Evolutionary conservation across 176 grass and related monocot species (phyloP).

Genomic region (Oryza meridionalis): DNA sequence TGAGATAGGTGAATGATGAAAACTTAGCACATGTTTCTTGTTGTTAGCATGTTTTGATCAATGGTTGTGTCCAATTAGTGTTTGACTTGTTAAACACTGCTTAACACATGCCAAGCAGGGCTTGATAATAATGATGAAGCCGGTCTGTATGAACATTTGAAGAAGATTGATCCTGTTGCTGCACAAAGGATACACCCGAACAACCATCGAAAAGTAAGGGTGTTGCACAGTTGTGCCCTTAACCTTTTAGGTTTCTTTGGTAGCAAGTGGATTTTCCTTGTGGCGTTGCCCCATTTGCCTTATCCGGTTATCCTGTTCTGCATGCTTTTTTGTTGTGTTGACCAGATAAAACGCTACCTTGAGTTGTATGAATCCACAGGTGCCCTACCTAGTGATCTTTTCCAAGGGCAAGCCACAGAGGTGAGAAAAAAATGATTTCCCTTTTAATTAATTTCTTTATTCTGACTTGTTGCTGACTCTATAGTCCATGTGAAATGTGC

Average conservation of each 20-base stretch:
- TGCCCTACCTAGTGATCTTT: constrained; percentile 78
- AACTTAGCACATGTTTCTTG: neutral
- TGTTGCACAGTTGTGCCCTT: neutral
- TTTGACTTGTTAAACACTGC: neutral
- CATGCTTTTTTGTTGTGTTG: constrained; percentile 28
- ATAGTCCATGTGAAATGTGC: neutral
- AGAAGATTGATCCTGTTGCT: constrained; percentile 73
- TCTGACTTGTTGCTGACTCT: neutral
- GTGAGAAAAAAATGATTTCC: constrained; percentile 40
- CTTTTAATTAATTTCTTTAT: neutral
- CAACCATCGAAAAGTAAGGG: constrained; percentile 76
- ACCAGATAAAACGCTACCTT: constrained; percentile 78
- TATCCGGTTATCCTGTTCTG: neutral
- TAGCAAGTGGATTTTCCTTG: neutral
- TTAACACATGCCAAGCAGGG: constrained; percentile 37
- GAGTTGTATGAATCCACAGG: constrained; percentile 71
- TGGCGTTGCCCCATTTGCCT: neutral
- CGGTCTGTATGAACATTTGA: constrained; percentile 55
- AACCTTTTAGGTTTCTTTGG: constrained; percentile 32
- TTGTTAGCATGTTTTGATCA: neutral
- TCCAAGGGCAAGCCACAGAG: constrained; percentile 71
- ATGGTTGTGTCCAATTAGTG: neutral
- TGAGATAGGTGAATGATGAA: constrained; percentile 43
- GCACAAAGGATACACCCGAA: constrained; percentile 88
- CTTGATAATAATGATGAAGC: constrained; percentile 46